Conservation (phyloP, 2,329 filamentous ascomycete species). For the Coniochaeta prunicola region DNA sequence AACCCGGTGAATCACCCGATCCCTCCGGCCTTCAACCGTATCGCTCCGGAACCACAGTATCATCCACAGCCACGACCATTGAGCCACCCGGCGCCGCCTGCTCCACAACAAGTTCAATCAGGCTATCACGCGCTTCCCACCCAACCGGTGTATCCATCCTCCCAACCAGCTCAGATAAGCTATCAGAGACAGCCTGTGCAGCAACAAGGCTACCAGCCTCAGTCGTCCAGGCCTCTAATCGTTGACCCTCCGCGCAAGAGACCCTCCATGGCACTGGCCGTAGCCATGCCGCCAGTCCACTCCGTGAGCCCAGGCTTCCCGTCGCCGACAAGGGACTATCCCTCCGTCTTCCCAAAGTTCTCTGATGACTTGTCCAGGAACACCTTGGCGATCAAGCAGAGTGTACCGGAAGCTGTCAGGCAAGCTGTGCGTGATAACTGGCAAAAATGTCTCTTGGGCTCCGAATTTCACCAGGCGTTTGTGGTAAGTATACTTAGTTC, state of each 20-base stretch:
- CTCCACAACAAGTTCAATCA: not conserved
- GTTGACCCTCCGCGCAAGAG: constrained; percentile 18
- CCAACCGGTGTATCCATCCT: not conserved
- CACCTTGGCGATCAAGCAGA: constrained; percentile 30
- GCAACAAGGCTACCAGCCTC: not conserved
- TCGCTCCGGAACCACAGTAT: not conserved
- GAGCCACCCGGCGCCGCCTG: not conserved
- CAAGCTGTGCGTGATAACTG: constrained; percentile 42
- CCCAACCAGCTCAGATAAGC: not conserved
- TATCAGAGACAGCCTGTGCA: not conserved
- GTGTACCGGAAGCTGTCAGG: constrained; percentile 36
- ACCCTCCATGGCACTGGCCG: not conserved
- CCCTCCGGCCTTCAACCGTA: not conserved
- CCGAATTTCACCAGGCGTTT: constrained; percentile 45
- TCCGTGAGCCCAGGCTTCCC: constrained; percentile 18
- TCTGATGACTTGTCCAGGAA: constrained; percentile 30
- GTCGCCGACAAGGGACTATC: constrained; percentile 24
- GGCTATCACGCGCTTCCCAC: not conserved
- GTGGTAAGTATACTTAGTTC: constrained; percentile 31
- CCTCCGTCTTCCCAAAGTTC: constrained; percentile 24
- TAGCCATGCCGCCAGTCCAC: not conserved
- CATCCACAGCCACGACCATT: not conserved
- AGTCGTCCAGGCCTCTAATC: constrained; percentile 14
- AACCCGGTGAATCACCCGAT: not conserved
- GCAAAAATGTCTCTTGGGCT: constrained; percentile 41